Evolutionary conservation across 805 yeast species (phyloP).

Genomic region (Kodamaea laetipori): DNA sequence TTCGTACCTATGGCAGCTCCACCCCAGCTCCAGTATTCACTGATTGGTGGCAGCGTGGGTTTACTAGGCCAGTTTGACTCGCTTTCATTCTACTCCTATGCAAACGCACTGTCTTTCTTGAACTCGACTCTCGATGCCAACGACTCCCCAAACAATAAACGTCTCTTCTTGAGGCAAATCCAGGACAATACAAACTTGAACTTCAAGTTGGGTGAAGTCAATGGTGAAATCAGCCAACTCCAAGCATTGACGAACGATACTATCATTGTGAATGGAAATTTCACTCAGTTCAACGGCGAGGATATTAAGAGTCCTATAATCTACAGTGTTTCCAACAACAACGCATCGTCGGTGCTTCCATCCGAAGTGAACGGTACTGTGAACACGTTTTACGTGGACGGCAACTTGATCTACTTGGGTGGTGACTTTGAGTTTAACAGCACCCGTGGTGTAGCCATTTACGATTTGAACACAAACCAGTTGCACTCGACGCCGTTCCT

Average conservation of each 20-base stretch:
- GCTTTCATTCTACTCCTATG: slow-evolving; percentile 29
- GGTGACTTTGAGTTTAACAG: slow-evolving; percentile 65
- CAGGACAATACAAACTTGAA: slow-evolving; percentile 18
- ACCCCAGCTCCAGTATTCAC: slow-evolving; percentile 26
- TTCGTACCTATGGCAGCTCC: slow-evolving; percentile 8
- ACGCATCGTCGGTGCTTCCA: slow-evolving; percentile 26
- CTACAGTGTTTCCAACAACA: slow-evolving; percentile 31
- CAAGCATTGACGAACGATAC: slow-evolving; percentile 28
- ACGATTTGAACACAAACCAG: slow-evolving; percentile 48
- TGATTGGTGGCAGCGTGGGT: slow-evolving; percentile 34
- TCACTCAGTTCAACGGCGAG: slow-evolving; percentile 33
- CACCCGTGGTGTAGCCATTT: slow-evolving; percentile 63
- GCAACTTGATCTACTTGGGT: slow-evolving; percentile 67
- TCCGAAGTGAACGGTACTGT: slow-evolving; percentile 31
- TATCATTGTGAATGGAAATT: slow-evolving; percentile 39
- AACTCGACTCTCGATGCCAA: slow-evolving; percentile 5
- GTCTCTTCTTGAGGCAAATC: slow-evolving; percentile 27
- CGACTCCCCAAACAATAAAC: slow-evolving; percentile 11
- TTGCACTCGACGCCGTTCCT: slow-evolving; percentile 62
- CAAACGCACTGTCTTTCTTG: slow-evolving; percentile 28
- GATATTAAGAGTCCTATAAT: slow-evolving; percentile 36
- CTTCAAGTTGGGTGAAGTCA: slow-evolving; percentile 29
- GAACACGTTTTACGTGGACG: slow-evolving; percentile 40
- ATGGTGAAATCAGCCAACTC: slow-evolving; percentile 34
- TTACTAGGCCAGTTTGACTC: slow-evolving; percentile 34